Evolutionary conservation across 2,329 filamentous ascomycete species (phyloP).

Genomic region (Hypoxylon sp.): DNA sequence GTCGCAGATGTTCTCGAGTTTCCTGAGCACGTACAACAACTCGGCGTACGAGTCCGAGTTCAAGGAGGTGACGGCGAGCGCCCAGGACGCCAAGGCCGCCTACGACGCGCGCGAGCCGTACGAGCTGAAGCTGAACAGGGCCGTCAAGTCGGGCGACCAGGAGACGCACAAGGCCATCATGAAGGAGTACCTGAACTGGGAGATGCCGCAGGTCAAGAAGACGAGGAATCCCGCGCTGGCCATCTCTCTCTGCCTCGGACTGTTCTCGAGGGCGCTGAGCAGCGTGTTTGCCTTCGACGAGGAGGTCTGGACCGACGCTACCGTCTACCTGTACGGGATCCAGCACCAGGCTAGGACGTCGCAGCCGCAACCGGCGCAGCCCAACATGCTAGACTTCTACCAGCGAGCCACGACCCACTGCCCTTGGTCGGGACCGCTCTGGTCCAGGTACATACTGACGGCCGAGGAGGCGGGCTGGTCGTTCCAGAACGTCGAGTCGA

Average conservation of each 20-base stretch:
- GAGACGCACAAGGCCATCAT: constrained; percentile 61
- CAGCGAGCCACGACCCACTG: constrained; percentile 88
- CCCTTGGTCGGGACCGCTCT: constrained; percentile 89
- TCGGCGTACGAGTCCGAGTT: constrained; percentile 77
- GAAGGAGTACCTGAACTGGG: constrained; percentile 84
- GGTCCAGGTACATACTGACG: constrained; percentile 87
- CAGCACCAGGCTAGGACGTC: constrained; percentile 52
- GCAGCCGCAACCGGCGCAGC: constrained; percentile 50
- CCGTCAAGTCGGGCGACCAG: constrained; percentile 62
- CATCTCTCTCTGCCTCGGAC: constrained; percentile 63
- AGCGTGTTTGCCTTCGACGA: constrained; percentile 75
- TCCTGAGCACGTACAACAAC: constrained; percentile 75
- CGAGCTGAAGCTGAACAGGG: constrained; percentile 71
- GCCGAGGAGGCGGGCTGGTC: constrained; percentile 80
- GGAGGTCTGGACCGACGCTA: constrained; percentile 82
- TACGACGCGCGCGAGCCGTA: constrained; percentile 71
- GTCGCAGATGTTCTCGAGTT: constrained; percentile 76
- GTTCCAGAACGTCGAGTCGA: constrained; percentile 82
- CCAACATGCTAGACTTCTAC: constrained; percentile 71
- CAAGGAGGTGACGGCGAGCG: constrained; percentile 69
- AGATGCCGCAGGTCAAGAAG: constrained; percentile 69
- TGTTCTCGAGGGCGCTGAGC: constrained; percentile 81
- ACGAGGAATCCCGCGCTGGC: constrained; percentile 55
- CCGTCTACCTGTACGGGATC: constrained; percentile 73
- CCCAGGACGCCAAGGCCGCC: constrained; percentile 68